These are phyloP conservation scores for Exophiala aquamarina DNA, from an alignment of 2,329 filamentous ascomycete species.

Conservation along the genomic window DNA sequence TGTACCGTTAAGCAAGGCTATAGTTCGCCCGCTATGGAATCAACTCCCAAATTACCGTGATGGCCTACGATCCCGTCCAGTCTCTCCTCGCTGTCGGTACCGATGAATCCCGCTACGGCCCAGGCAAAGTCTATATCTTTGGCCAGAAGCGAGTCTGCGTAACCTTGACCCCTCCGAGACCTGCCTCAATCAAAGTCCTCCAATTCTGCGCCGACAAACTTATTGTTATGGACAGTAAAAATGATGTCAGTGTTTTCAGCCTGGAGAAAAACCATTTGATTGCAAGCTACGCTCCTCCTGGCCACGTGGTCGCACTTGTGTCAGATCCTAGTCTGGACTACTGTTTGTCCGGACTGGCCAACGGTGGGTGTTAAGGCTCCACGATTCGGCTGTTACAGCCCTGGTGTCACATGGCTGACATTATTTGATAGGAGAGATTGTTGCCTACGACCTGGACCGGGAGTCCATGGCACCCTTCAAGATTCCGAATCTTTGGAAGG, in stretches of 20 bases:
- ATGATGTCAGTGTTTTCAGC: slow-evolving; percentile 83
- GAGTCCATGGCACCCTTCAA: slow-evolving; percentile 73
- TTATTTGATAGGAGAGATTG: slow-evolving; percentile 63
- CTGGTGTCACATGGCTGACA: slow-evolving; percentile 15
- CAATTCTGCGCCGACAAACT: slow-evolving; percentile 87
- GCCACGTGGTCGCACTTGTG: slow-evolving; percentile 69
- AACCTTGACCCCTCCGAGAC: slow-evolving; percentile 67
- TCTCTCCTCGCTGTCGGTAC: slow-evolving; percentile 91
- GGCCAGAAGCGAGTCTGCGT: slow-evolving; percentile 79
- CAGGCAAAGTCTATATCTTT: slow-evolving; percentile 85
- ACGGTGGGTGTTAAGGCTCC: slow-evolving; percentile 54
- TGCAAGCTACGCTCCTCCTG: slow-evolving; percentile 72
- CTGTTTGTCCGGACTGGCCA: slow-evolving; percentile 79
- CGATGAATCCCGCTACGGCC: slow-evolving; percentile 79
- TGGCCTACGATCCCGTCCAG: slow-evolving; percentile 92
- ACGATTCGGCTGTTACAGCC: background rate
- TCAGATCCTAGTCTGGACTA: slow-evolving; percentile 93
- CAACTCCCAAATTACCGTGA: slow-evolving; percentile 70
- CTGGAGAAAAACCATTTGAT: slow-evolving; percentile 68
- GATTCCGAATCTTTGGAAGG: slow-evolving; percentile 83
- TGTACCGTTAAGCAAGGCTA: slow-evolving; percentile 11
- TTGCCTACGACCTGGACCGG: slow-evolving; percentile 91
- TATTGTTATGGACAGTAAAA: slow-evolving; percentile 78
- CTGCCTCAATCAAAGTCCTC: slow-evolving; percentile 72
- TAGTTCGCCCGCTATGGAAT: slow-evolving; percentile 75